Percentiles rank a stretch among this genome's conserved stretches.
Conservation (phyloP, 352 stramenopile species). For the Phytophthora cactorum region DNA sequence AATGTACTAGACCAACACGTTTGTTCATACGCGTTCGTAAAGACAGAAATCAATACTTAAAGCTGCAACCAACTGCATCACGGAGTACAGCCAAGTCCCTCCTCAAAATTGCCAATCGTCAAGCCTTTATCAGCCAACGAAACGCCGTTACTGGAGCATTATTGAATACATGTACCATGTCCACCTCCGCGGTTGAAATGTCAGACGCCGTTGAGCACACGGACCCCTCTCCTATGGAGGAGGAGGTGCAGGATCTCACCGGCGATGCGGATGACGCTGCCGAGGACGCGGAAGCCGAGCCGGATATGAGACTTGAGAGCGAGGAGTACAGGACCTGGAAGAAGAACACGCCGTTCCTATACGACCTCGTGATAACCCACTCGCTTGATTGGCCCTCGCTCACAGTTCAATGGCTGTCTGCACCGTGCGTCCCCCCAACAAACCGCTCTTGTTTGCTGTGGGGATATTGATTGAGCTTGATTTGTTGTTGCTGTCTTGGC, state of each 20-base stretch:
- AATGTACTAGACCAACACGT: conserved; percentile 30
- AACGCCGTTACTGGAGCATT: conserved; percentile 12
- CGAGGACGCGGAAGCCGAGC: conserved; percentile 44
- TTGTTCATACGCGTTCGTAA: conserved; percentile 7
- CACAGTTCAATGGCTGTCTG: conserved; percentile 96
- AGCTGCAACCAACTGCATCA: neutral
- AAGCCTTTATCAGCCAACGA: conserved; percentile 23
- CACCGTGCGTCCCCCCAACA: conserved; percentile 9
- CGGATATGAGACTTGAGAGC: conserved; percentile 93
- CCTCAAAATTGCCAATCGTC: conserved; percentile 13
- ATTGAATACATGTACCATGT: neutral
- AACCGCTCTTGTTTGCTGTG: neutral
- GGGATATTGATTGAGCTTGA: neutral
- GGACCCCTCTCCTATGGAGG: conserved; percentile 10
- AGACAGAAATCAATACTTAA: neutral
- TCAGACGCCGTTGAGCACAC: conserved; percentile 15
- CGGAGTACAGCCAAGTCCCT: neutral
- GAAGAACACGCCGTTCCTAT: conserved; percentile 99
- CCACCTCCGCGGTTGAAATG: conserved; percentile 1
- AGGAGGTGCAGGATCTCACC: conserved; percentile 15
- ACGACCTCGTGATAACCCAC: conserved; percentile 98
- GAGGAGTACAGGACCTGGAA: conserved; percentile 99
- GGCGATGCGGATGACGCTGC: conserved; percentile 9
- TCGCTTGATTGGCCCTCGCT: conserved; percentile 99
- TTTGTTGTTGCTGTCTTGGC: neutral